These are phyloP conservation scores for Albophoma yamanashiensis DNA, from an alignment of 2,329 filamentous ascomycete genomes.

Conservation along the genomic window DNA sequence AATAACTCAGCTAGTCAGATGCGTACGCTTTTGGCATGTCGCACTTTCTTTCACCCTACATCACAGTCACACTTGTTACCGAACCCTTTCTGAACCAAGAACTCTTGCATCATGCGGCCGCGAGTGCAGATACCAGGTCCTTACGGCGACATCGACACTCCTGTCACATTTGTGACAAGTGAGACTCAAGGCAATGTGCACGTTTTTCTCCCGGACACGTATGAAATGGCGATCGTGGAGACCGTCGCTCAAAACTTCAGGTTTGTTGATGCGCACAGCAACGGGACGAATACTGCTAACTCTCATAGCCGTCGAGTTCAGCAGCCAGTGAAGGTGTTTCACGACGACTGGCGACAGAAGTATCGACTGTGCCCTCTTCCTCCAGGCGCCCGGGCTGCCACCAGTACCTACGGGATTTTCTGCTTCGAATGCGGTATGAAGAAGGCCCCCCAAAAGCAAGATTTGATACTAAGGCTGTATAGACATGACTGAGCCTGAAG, in stretches of 20 bases:
- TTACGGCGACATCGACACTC: slow-evolving; percentile 3
- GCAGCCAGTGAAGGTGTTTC: slow-evolving; percentile 15
- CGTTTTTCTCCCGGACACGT: slow-evolving; percentile 13
- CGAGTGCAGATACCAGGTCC: slow-evolving; percentile 1
- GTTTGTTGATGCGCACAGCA: slow-evolving; percentile 3
- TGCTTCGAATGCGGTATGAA: slow-evolving; percentile 11
- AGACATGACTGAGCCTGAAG: slow-evolving; percentile 5
- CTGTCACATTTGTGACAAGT: slow-evolving; percentile 14
- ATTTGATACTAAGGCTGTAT: background rate
- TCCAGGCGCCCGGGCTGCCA: slow-evolving; percentile 4
- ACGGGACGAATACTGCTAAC: background rate
- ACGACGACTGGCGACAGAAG: slow-evolving; percentile 11
- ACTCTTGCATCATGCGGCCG: slow-evolving; percentile 1
- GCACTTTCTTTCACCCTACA: background rate
- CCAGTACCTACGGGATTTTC: slow-evolving; percentile 6
- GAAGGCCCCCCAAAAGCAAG: background rate
- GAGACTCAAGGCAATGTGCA: slow-evolving; percentile 12
- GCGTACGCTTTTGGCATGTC: background rate
- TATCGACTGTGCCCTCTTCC: slow-evolving; percentile 15
- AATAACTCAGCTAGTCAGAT: too few species aligned
- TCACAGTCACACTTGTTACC: background rate
- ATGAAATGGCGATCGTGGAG: slow-evolving; percentile 8
- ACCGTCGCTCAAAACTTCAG: slow-evolving; percentile 14
- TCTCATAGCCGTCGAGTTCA: slow-evolving; percentile 10
- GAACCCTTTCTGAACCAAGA: background rate